Base-by-base conservation (phyloP, 1,139 yeast genomes). In the Debaryomycetaceae sp. region DNA sequence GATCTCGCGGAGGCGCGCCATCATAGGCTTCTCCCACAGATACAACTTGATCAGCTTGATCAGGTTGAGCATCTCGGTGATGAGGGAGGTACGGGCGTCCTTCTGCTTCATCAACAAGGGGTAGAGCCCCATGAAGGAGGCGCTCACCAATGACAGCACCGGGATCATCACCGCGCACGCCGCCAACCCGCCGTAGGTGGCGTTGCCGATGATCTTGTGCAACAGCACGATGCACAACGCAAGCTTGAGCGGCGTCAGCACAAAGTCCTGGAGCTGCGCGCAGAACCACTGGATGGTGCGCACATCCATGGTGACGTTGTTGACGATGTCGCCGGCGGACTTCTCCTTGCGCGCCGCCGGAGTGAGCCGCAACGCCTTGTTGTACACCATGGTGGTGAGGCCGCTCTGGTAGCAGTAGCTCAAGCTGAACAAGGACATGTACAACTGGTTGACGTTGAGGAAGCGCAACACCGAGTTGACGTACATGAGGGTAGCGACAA, bases 21-120 rank as follows among this genome's bases (percentile, higher is more conserved):
- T 76, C 55, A 85, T 83, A 46, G 79, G 78, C 24, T 73, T 68
- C 53, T 85, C 95, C 95, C 95, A 85, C 2, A 93, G 91, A 51
- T 84, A 85, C 48, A 81, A 83, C 57, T 85, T 85, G 64, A 85
- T 78, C 45, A 53, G 48, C 36, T 54, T 56, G 23, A 56, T 48
- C 11, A 58, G 43, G 24, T 43, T 43, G 30, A 56, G 48, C 20
- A 56, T 47, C 34, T 56, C 61, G 25, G 49, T 52, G 20, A 53
- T 51, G 25, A 53, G 45, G 9, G 49, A 40, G 7, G 56, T 48
- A 36, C 61, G 42, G 27, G 45, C 49, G 30, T 54, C 60, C 40
- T 51, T 52, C 29, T 42, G 41, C 27, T 45, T 44, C 52, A 51
- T 45, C 41, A 46, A 44, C 12, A 29, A 30, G 27, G 41, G 45